Percentiles rank a stretch among this genome's conserved stretches.
Conservation (phyloP, 345 rosid species). For the Moricandia moricandioides region DNA sequence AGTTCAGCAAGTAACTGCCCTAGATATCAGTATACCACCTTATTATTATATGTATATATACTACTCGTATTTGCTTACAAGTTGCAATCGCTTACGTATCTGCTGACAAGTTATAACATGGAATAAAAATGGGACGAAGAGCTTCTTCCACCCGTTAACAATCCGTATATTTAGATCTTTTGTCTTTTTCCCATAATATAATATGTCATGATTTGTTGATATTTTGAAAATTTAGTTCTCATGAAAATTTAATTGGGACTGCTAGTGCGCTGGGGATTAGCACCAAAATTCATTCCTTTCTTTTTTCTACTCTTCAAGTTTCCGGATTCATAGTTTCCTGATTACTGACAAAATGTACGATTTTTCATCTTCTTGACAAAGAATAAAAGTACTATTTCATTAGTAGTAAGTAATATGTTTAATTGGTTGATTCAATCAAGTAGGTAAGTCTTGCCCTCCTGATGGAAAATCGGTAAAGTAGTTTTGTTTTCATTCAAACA, state of each 20-base stretch:
- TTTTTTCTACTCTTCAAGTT: too few relatives aligned
- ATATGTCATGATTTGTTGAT: neutral
- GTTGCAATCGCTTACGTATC: neutral
- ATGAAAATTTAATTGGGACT: too few relatives aligned
- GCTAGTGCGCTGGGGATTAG: too few relatives aligned
- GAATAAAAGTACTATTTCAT: too few relatives aligned
- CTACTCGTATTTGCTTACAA: neutral
- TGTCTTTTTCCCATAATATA: neutral
- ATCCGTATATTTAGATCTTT: neutral
- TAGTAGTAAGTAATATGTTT: neutral
- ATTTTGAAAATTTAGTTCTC: neutral
- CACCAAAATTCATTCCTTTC: too few relatives aligned
- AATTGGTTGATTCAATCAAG: neutral
- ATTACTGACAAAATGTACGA: too few relatives aligned
- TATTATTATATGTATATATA: too few relatives aligned
- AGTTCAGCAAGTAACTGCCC: too few relatives aligned
- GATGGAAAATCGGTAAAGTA: neutral
- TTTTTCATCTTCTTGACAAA: too few relatives aligned
- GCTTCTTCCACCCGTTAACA: neutral
- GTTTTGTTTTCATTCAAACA: neutral
- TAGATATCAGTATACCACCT: too few relatives aligned
- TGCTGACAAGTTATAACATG: neutral
- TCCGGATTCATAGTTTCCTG: too few relatives aligned
- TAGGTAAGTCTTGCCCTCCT: neutral
- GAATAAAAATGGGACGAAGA: neutral